These are phyloP conservation scores for Solanum clarkiae DNA, from an alignment of 257 asterid species.

Conservation along the genomic window DNA sequence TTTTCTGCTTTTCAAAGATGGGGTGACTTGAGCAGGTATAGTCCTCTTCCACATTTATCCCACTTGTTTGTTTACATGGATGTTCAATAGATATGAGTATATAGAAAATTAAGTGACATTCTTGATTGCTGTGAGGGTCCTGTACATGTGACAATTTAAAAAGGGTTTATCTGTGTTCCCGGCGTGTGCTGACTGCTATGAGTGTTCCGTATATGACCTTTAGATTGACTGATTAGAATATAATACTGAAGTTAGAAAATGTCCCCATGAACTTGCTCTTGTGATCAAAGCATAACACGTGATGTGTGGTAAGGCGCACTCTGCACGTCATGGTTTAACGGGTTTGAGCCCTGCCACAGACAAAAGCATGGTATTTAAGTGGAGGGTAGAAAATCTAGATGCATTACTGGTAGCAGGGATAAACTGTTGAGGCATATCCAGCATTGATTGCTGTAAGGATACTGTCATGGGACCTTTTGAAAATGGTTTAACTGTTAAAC, in stretches of 20 bases:
- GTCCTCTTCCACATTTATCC: background rate
- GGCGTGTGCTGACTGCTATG: background rate
- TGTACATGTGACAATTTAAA: background rate
- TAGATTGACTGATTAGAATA: background rate
- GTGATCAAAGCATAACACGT: background rate
- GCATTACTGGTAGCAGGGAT: background rate
- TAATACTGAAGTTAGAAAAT: background rate
- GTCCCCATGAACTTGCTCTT: background rate
- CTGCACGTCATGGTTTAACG: background rate
- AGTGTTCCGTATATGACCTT: background rate
- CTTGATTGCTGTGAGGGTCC: background rate
- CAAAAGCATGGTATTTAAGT: background rate
- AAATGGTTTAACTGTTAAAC: background rate
- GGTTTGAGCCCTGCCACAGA: background rate
- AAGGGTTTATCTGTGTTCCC: background rate
- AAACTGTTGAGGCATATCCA: no score
- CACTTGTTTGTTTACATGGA: background rate
- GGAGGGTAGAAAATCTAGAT: background rate
- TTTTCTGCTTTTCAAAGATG: slow-evolving; percentile 92
- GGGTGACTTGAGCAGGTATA: slow-evolving; percentile 85
- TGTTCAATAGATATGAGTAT: background rate
- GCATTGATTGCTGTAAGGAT: background rate
- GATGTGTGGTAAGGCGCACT: background rate
- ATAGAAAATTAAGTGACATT: background rate
- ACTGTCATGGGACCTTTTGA: background rate